phyloP scores from a whole-genome alignment of 2,329 filamentous ascomycete species.

The Cercospora sesami region DNA sequence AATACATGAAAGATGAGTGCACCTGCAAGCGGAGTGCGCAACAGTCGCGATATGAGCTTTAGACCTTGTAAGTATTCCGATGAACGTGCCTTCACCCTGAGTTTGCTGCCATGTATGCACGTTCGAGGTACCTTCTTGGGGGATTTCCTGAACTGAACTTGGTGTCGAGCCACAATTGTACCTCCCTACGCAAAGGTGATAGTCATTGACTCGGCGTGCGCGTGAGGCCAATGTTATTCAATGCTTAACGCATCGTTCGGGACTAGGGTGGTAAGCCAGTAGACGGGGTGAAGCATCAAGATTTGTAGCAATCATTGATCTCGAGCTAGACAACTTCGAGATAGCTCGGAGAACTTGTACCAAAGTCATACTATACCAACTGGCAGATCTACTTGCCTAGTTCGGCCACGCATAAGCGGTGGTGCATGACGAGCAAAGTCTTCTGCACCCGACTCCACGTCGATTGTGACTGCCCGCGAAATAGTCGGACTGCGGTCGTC shows the following conservation, averaged over 20 bases:
- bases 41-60: neutral
- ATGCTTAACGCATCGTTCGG: neutral
- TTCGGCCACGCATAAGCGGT: neutral
- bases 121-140: too few relatives aligned
- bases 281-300: neutral
- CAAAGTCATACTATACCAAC: neutral
- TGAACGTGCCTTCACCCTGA: neutral
- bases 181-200: too few relatives aligned
- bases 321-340: neutral
- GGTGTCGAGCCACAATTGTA: too few relatives aligned
- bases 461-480: neutral
- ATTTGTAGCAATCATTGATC: neutral
- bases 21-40: neutral
- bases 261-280: neutral
- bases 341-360: neutral
- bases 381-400: neutral
- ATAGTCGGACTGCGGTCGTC: neutral
- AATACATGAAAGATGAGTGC: neutral
- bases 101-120: neutral
- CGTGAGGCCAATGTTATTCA: too few relatives aligned
- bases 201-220: too few relatives aligned
- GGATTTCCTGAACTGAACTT: too few relatives aligned
- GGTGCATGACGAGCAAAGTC: neutral
- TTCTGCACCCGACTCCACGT: neutral
- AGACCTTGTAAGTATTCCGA: neutral